Evolutionary conservation across 1,284 basidiomycete genomes (phyloP), one percentile per base, ranked within the genome.

Genomic region (Tilletia walkeri): DNA sequence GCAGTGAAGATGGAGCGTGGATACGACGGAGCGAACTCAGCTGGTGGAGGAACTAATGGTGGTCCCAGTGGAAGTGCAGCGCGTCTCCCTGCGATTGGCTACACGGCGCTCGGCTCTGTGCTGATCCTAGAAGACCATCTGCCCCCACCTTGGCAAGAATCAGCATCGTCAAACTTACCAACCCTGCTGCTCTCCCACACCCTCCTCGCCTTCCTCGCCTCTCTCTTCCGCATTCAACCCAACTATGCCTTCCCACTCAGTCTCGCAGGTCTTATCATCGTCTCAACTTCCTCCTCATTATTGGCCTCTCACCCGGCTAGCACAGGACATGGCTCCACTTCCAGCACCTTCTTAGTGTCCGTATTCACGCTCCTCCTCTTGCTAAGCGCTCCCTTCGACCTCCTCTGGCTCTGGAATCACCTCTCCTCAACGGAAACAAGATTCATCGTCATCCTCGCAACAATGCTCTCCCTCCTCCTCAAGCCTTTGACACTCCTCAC

Each of bases 401-500:
- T 56, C 2, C n/a, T 56, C 54, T 56, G 54, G 54, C 54, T 56
- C 54, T 56, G 54, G 54, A 34, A 4, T 30, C 54, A 56, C 24
- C 54, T 56, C n/a, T 20, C 24, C 20, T 56, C 54, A 14, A 4
- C 10, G 24, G 54, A 56, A 1, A 56, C 54, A 20, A 20, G 54
- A 30, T 56, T 56, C 24, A 20, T 56, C 54, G 54, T 56, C 54
- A 56, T 56, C 54, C 20, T 56, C 54, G 20, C 54, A 4, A 56
- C 54, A 2, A 56, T 30, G 54, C 5, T 34, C 54, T 56, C 54
- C 34, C 54, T 56, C 54, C 34, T 56, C 54, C 54, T 56, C 54
- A 56, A 56, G 54, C 54, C 54, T 3, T 34, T 56, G 24, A 56
- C 54, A 12, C 54, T 56, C 54, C 54, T 56, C 20, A 56, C 54